Base-by-base conservation (phyloP, 2,329 filamentous ascomycete genomes). In the Talaromyces sp. region DNA sequence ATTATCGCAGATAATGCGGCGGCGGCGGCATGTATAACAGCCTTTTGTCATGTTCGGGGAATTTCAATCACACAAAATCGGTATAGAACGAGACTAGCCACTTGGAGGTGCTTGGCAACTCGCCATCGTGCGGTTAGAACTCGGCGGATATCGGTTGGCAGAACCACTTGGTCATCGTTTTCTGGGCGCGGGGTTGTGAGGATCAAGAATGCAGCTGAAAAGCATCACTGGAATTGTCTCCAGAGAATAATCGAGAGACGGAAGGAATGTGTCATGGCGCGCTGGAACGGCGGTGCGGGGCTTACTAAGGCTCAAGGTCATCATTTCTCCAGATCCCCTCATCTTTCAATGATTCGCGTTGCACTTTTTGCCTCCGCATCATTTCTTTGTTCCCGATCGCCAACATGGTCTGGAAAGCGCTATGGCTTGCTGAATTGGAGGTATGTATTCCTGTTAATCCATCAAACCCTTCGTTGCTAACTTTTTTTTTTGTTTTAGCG, bases 21-120 rank as follows among this genome's bases (percentile, higher is more conserved):
- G 72, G 49, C 74, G 74, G 52, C 74, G 73, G 60, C 74, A 76
- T 54, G 73, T 75, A 61, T 76, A 75, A 52, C 74, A 76, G 49
- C 72, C 72, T 63, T 73, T 73, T 46, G 66, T 69, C 72, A 74
- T 74, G 64, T 53, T 63, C 49, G 47, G 51, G 32, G 17, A 30
- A 41, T 45, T 35, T 51, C 49, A 49, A 46, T 52, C 32, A 39
- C 32, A 39, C 52, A 51, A 24, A 49, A 36, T 32, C 30, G 27
- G 45, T 56, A 55, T 47, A 20, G 11, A 50, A 52, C 43, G 41
- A 56, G 48, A 35, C 57, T 56, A 53, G 55, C 49, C 51, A 58
- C 52, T 50, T 36, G 51, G 47, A 47, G 41, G 35, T 49, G 50
- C 55, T 52, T 52, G 52, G 52, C 43, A 47, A 61, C 58, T 63